Evolutionary conservation across 140 eudicot genomes (phyloP), one percentile per base, ranked within the genome.

Genomic region (Flaveria floridana): DNA sequence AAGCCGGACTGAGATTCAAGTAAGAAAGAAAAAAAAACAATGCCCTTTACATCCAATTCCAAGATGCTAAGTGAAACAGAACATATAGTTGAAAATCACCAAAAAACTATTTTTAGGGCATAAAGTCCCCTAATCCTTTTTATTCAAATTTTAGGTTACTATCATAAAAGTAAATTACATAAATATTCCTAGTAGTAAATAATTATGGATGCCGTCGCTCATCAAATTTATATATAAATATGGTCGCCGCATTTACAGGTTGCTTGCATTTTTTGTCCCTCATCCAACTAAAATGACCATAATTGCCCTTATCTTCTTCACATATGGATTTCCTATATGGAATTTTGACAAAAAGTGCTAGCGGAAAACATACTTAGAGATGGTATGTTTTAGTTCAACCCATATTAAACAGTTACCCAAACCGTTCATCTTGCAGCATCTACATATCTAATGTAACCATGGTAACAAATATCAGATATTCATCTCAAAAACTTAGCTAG

Each of bases 31-130:
- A 15, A 58, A 77, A 65, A 4, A 30, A n/a, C 50, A 11, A 23
- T 25, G 46, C 63, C 72, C 28, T 62, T 42, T 47, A 34, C 72
- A 69, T 57, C 71, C 19, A 51, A 26, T 50, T 51, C 67, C 56
- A 37, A 72, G 23, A 56, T 15, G 14, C 47, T 52, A 58, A 21
- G 15, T 20, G 12, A 18, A 55, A 55, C 26, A 18, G 62, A 55
- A 6, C 13, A 55, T 6, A 21, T 13, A 1, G 34, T 58, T 58
- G n/a, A 58, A 50, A 50, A 16, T 21, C 7, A 11, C 66, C 16
- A 4, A 11, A 25, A 25, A 59, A 12, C 9, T 11, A 25, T 13
- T 61, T 23, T 59, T 58, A 2, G 34, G 23, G 37, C 65, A 58
- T 57, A 57, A 20, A 57, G 30, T 8, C 11, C 65, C 65, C 65